phyloP scores from a whole-genome alignment of 106 monocot species.

The Posidonia australis region DNA sequence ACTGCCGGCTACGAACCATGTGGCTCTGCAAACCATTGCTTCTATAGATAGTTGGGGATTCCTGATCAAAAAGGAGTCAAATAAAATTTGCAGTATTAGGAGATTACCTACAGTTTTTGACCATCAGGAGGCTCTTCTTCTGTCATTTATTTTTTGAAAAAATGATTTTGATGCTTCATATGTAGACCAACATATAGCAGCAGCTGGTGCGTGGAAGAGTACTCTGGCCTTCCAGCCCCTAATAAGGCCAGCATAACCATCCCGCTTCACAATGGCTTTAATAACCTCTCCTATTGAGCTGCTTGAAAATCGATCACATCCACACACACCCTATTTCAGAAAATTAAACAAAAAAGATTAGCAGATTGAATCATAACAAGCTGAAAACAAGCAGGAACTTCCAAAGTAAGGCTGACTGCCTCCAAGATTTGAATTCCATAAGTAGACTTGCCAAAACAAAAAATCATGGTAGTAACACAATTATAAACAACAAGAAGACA shows the following conservation, averaged over 20 bases:
- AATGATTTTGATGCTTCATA: constrained; percentile 86
- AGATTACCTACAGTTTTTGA: background rate
- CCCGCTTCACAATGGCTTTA: constrained; percentile 42
- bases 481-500: too few relatives aligned
- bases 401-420: too few relatives aligned
- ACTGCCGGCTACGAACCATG: too few relatives aligned
- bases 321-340: constrained; percentile 90
- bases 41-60: background rate
- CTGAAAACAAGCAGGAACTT: too few relatives aligned
- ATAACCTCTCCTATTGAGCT: constrained; percentile 62
- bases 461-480: too few relatives aligned
- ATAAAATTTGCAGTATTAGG: background rate
- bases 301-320: constrained; percentile 62
- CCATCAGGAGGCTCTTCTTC: constrained; percentile 5
- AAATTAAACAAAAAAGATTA: background rate
- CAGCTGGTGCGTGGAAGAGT: constrained; percentile 96
- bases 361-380: too few relatives aligned
- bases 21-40: background rate
- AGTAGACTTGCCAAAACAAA: too few relatives aligned
- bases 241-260: constrained; percentile 73
- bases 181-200: constrained; percentile 95
- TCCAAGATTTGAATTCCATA: too few relatives aligned
- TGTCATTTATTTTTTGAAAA: constrained; percentile 46
- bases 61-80: background rate
- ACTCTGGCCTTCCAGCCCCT: constrained; percentile 88